Conservation (phyloP, 2,329 filamentous ascomycete genomes). For the Capronia coronata region DNA sequence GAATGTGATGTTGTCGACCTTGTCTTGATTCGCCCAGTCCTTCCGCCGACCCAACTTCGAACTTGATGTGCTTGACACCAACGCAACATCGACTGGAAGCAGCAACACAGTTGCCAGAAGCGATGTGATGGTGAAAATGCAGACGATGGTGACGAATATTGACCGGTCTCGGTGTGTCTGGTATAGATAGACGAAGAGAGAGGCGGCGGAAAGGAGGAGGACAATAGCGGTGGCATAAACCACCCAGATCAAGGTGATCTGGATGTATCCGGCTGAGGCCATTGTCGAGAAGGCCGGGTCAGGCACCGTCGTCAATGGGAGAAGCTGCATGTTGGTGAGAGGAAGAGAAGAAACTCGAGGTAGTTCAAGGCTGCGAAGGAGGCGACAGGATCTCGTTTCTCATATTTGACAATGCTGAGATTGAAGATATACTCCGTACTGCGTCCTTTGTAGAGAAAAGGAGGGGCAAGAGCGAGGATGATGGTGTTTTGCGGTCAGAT, state of each 20-base stretch:
- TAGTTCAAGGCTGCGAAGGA: neutral
- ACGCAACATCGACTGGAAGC: conserved; percentile 88
- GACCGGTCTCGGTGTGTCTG: conserved; percentile 84
- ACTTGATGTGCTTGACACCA: conserved; percentile 81
- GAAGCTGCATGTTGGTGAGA: conserved; percentile 3
- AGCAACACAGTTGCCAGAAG: conserved; percentile 88
- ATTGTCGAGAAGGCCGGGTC: conserved; percentile 36
- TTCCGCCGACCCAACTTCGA: conserved; percentile 75
- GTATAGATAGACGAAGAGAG: conserved; percentile 85
- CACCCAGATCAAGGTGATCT: conserved; percentile 89
- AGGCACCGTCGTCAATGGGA: neutral
- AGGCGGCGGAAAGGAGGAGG: conserved; percentile 68
- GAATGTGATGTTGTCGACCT: conserved; percentile 68
- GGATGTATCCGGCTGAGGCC: conserved; percentile 56
- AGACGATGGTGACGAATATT: conserved; percentile 70
- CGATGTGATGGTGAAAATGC: conserved; percentile 77
- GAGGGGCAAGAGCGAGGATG: neutral
- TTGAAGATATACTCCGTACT: too few species aligned
- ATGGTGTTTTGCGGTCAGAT: neutral
- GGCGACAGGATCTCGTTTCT: neutral
- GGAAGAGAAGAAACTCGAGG: too few species aligned
- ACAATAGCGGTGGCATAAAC: conserved; percentile 78
- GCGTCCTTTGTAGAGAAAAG: neutral
- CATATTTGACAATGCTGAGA: too few species aligned
- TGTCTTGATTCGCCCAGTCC: conserved; percentile 83